Percentiles rank a stretch among this genome's conserved stretches.
Evolutionary conservation across 2,329 filamentous ascomycete species (phyloP).

Genomic region (Ophiosphaerella herpotricha): DNA sequence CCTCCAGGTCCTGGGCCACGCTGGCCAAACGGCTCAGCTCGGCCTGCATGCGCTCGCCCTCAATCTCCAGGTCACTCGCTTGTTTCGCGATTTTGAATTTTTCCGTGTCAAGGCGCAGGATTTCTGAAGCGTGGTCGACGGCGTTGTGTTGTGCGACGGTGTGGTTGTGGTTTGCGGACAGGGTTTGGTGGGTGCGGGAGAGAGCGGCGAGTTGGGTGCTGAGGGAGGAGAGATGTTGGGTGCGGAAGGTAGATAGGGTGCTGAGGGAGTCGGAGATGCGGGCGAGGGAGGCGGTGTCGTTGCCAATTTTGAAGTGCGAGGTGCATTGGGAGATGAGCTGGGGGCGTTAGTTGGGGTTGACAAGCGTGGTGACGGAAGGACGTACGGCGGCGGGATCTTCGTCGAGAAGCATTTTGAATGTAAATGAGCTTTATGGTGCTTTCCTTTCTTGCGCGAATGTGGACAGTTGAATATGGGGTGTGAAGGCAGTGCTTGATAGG

Average conservation of each 20-base stretch:
- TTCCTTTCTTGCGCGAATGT: neutral
- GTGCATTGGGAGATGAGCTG: slow-evolving; percentile 92
- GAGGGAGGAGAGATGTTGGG: slow-evolving; percentile 64
- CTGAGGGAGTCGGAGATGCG: slow-evolving; percentile 84
- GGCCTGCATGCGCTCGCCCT: slow-evolving; percentile 85
- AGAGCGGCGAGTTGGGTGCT: slow-evolving; percentile 58
- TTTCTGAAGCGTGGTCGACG: slow-evolving; percentile 78
- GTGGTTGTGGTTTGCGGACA: slow-evolving; percentile 77
- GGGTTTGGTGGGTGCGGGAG: slow-evolving; percentile 73
- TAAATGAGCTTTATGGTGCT: no score
- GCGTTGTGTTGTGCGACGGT: slow-evolving; percentile 76
- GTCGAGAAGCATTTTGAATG: slow-evolving; percentile 81
- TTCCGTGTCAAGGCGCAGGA: slow-evolving; percentile 84
- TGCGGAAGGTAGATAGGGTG: slow-evolving; percentile 82
- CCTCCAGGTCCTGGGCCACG: slow-evolving; percentile 79
- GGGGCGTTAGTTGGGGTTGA: slow-evolving; percentile 17
- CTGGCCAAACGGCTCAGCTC: slow-evolving; percentile 77
- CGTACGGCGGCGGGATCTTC: slow-evolving; percentile 86
- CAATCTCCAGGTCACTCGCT: slow-evolving; percentile 85
- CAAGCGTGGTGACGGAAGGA: slow-evolving; percentile 10
- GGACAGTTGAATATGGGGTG: neutral
- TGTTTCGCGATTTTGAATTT: slow-evolving; percentile 96
- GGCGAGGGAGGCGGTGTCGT: slow-evolving; percentile 81
- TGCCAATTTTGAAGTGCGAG: slow-evolving; percentile 90
- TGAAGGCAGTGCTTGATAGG: slow-evolving; percentile 15